Conservation (phyloP, 2,329 filamentous ascomycete species). For the Cercospora beticola region DNA sequence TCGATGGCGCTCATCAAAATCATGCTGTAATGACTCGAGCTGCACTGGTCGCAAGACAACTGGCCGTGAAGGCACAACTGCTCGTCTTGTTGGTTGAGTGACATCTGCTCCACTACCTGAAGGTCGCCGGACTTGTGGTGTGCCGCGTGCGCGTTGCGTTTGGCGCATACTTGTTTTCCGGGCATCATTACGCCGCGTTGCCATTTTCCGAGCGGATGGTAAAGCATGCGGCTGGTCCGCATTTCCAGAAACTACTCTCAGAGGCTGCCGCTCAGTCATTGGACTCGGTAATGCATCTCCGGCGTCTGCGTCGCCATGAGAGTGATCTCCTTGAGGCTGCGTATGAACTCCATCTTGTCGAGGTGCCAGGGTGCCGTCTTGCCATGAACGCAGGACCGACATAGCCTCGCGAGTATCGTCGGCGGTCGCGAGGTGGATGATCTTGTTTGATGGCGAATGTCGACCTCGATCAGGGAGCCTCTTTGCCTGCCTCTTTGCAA, state of each 20-base stretch:
- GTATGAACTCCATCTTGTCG: background rate
- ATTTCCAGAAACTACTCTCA: background rate
- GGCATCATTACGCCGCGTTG: background rate
- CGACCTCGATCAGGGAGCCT: conserved; percentile 50
- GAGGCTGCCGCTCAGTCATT: background rate
- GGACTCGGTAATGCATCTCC: background rate
- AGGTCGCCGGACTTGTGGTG: background rate
- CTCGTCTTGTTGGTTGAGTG: background rate
- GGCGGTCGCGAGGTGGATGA: conserved; percentile 52
- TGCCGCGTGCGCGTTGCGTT: background rate
- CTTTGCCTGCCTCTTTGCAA: conserved; percentile 56
- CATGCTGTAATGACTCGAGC: conserved; percentile 45
- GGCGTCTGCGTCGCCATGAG: background rate
- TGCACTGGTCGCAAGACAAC: conserved; percentile 40
- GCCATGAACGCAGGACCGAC: conserved; percentile 52
- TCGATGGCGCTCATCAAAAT: conserved; percentile 39
- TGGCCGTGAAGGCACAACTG: background rate
- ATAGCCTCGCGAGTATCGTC: conserved; percentile 58
- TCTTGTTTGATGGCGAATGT: conserved; percentile 53
- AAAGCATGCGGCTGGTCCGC: background rate
- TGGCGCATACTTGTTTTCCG: background rate
- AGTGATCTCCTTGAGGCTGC: background rate
- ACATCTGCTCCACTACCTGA: background rate
- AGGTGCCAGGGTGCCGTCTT: conserved; percentile 40
- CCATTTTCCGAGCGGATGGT: background rate